These are phyloP conservation scores for Termitomyces sp. DNA, from an alignment of 768 basidiomycete species.

Conservation along the genomic window DNA sequence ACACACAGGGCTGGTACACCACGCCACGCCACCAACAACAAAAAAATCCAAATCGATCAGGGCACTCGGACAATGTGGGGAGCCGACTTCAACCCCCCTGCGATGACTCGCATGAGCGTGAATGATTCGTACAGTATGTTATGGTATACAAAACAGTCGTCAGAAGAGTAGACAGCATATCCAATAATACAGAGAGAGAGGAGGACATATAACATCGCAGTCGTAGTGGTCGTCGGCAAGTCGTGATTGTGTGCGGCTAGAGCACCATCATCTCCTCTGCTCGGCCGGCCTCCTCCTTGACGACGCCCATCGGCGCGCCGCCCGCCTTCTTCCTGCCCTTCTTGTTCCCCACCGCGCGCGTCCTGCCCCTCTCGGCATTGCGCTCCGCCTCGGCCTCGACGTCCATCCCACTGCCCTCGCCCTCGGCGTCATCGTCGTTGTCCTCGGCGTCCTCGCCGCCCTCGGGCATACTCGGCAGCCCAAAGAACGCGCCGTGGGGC, in stretches of 20 bases:
- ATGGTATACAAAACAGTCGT: neutral
- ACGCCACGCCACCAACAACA: too few species aligned
- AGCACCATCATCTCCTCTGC: constrained; percentile 20
- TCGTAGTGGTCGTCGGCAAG: neutral
- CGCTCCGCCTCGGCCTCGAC: constrained; percentile 11
- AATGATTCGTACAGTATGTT: neutral
- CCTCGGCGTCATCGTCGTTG: neutral
- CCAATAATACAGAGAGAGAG: neutral
- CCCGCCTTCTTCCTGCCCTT: constrained; percentile 5
- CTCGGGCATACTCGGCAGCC: constrained; percentile 26
- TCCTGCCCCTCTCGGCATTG: constrained; percentile 12
- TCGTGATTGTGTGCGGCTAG: neutral
- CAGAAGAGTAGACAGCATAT: neutral
- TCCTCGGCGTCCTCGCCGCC: neutral
- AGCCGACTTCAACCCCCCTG: too few species aligned
- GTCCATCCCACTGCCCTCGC: constrained; percentile 8
- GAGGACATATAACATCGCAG: neutral
- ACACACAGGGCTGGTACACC: too few species aligned
- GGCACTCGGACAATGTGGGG: too few species aligned
- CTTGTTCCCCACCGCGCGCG: constrained; percentile 3
- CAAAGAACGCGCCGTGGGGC: neutral
- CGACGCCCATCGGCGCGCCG: neutral
- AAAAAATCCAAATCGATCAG: too few species aligned
- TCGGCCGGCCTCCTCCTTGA: constrained; percentile 12
- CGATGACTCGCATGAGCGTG: too few species aligned